phyloP scores from a whole-genome alignment of 2,329 filamentous ascomycete genomes.

The Zasmidium cellare region DNA sequence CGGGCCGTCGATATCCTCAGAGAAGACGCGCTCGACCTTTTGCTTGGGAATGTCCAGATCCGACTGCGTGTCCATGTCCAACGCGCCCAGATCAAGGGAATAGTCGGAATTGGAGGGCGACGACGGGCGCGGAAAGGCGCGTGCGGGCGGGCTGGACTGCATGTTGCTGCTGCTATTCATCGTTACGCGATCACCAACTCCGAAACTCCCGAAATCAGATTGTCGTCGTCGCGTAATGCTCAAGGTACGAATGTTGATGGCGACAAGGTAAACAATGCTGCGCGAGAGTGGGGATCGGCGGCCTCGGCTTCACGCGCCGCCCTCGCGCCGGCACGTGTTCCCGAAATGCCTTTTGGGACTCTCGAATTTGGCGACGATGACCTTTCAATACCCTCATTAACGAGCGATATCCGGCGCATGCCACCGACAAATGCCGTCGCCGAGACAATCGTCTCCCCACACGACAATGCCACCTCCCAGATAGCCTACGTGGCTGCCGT shows the following conservation, averaged over 20 bases:
- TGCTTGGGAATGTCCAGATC: constrained; percentile 27
- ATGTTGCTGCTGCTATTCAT: constrained; percentile 18
- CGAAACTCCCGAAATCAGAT: neutral
- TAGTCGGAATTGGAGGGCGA: constrained; percentile 31
- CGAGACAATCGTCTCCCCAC: constrained; percentile 21
- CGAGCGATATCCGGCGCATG: constrained; percentile 19
- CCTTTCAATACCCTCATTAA: neutral
- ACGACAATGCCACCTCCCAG: constrained; percentile 18
- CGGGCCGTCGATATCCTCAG: constrained; percentile 40
- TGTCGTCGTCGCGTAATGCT: neutral
- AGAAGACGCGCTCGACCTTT: constrained; percentile 30
- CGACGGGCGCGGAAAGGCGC: constrained; percentile 26
- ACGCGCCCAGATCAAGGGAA: constrained; percentile 34
- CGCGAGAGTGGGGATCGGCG: neutral
- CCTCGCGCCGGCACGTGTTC: neutral
- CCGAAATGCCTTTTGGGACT: neutral
- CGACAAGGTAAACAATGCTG: neutral
- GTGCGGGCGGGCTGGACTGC: constrained; percentile 32
- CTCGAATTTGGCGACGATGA: no score
- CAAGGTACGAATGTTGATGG: neutral
- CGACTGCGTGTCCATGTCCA: constrained; percentile 27
- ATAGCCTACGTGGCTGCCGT: constrained; percentile 26
- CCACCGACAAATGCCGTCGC: constrained; percentile 20
- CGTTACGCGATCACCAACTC: neutral
- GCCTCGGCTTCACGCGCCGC: neutral